Evolutionary conservation across 306 rosid species (phyloP).

Genomic region (Coriaria nepalensis): DNA sequence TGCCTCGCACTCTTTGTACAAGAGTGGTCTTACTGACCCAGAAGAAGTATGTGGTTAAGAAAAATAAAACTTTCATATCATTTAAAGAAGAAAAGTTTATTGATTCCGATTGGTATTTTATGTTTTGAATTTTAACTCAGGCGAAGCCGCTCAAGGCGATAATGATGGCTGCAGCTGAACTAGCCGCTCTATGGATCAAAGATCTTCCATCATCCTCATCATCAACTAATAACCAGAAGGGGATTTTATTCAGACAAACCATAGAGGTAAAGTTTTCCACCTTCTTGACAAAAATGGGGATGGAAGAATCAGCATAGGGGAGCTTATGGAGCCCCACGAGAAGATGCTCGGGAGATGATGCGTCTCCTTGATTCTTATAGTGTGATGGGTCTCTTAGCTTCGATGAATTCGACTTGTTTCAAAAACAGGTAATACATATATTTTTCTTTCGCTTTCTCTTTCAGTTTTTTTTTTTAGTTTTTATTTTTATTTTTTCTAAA

Average conservation of each 20-base stretch:
- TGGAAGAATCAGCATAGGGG: slow-evolving; percentile 81
- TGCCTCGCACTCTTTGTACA: slow-evolving; percentile 92
- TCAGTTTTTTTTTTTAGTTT: background rate
- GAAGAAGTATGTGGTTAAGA: slow-evolving; percentile 45
- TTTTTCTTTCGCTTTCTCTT: background rate
- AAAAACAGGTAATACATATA: slow-evolving; percentile 40
- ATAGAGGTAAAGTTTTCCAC: slow-evolving; percentile 49
- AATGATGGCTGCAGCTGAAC: slow-evolving; percentile 89
- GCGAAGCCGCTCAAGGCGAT: slow-evolving; percentile 77
- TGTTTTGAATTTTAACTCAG: slow-evolving; percentile 27
- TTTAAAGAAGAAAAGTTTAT: no score
- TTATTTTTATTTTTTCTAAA: background rate
- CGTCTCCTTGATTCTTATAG: slow-evolving; percentile 47
- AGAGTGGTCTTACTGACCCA: slow-evolving; percentile 76
- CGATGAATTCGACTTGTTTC: slow-evolving; percentile 47
- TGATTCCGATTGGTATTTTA: background rate
- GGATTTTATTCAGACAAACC: slow-evolving; percentile 30
- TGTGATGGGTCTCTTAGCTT: slow-evolving; percentile 55
- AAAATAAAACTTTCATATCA: no score
- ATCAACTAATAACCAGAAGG: slow-evolving; percentile 18
- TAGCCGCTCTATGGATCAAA: slow-evolving; percentile 75
- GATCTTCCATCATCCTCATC: slow-evolving; percentile 45
- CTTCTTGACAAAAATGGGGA: slow-evolving; percentile 95
- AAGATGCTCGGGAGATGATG: slow-evolving; percentile 70
- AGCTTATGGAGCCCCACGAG: slow-evolving; percentile 76